Conservation (phyloP, 495 filamentous ascomycete genomes). For the Barbatosphaeria neglecta region DNA sequence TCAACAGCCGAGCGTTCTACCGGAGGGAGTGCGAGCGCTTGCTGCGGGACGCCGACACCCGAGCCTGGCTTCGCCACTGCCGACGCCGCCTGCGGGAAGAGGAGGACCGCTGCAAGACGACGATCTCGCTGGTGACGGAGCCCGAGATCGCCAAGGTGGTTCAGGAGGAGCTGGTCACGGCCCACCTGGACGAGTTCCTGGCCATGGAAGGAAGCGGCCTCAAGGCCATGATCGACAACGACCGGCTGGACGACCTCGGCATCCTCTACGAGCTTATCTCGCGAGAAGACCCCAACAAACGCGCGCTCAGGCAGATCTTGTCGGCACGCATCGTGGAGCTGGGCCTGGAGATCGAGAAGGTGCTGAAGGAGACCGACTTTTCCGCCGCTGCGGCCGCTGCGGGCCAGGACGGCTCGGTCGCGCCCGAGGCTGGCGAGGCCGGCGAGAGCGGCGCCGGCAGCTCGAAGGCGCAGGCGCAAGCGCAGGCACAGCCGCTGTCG, state of each 20-base stretch:
- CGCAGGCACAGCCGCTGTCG: conserved; percentile 26
- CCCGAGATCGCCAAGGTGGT: conserved; percentile 67
- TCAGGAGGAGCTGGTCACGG: conserved; percentile 65
- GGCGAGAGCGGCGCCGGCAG: conserved; percentile 35
- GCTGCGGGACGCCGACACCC: conserved; percentile 66
- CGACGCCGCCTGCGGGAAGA: conserved; percentile 68
- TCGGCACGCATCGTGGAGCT: conserved; percentile 66
- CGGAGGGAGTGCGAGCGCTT: conserved; percentile 56
- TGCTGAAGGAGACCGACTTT: conserved; percentile 40
- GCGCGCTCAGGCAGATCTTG: conserved; percentile 54
- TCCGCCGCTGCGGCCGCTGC: conserved; percentile 20
- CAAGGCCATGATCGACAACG: conserved; percentile 82
- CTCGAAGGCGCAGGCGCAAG: no score
- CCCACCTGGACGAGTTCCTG: conserved; percentile 70
- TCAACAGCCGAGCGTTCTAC: conserved; percentile 64
- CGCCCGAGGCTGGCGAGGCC: conserved; percentile 29
- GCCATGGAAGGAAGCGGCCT: conserved; percentile 75
- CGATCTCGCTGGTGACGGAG: conserved; percentile 56
- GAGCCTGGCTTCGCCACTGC: conserved; percentile 72
- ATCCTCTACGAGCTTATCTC: conserved; percentile 69
- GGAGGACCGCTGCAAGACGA: conserved; percentile 65
- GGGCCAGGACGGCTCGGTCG: conserved; percentile 30
- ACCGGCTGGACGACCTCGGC: conserved; percentile 60
- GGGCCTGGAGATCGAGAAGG: conserved; percentile 69
- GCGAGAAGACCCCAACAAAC: conserved; percentile 67